A percentile compares a stretch with the other conserved stretches of the same genome.
phyloP scores from a whole-genome alignment of 202 grass and related monocot genomes.

The Musa balbisiana region DNA sequence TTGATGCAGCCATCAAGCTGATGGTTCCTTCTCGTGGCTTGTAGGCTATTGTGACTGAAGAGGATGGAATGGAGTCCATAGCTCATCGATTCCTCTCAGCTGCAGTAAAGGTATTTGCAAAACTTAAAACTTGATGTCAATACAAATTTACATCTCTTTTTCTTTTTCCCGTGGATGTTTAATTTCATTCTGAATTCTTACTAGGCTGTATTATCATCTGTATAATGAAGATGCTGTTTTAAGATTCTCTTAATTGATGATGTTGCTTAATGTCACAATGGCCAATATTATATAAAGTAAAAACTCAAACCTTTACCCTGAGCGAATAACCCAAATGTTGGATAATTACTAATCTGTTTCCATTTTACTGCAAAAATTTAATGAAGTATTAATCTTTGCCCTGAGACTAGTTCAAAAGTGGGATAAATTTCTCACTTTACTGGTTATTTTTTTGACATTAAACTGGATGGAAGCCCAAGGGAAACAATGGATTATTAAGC shows the following conservation, averaged over 20 bases:
- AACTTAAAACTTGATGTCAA: not conserved
- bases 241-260: no score
- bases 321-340: not conserved
- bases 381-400: no score
- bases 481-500: not conserved
- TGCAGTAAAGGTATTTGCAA: conserved; percentile 55
- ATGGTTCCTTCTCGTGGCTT: conserved; percentile 11
- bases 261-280: no score
- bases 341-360: not conserved
- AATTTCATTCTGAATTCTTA: no score
- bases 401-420: no score
- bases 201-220: no score
- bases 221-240: no score
- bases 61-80: conserved; percentile 97
- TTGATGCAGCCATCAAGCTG: not conserved
- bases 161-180: no score
- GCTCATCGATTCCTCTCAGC: conserved; percentile 95
- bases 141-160: not conserved
- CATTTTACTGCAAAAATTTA: not conserved
- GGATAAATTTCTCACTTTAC: no score
- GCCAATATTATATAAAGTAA: no score
- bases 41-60: conserved; percentile 78
- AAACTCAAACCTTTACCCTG: not conserved
- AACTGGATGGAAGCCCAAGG: no score
- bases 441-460: no score